phyloP scores from a whole-genome alignment of 306 rosid species.

The Trifolium subterraneum region DNA sequence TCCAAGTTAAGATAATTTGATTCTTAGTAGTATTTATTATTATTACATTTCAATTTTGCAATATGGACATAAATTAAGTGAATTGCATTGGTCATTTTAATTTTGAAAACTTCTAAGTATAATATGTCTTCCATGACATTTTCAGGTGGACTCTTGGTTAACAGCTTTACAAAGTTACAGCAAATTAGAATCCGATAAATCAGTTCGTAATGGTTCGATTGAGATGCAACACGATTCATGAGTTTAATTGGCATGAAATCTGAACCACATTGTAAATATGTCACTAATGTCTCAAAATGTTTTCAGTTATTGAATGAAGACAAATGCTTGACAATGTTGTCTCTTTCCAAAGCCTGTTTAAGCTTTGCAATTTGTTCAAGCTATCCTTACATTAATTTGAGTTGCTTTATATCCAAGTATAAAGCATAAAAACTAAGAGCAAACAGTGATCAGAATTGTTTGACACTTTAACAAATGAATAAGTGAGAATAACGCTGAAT shows the following conservation, averaged over 20 bases:
- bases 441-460: no score
- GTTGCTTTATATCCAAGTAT: not conserved
- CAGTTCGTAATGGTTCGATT: slow-evolving; percentile 44
- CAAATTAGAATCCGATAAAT: slow-evolving; percentile 56
- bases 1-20: slow-evolving; percentile 33
- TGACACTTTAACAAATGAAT: no score
- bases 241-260: slow-evolving; percentile 45
- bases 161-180: slow-evolving; percentile 63
- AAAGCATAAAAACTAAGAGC: slow-evolving; percentile 20
- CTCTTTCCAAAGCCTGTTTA: slow-evolving; percentile 3
- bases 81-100: slow-evolving; percentile 16
- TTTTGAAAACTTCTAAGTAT: slow-evolving; percentile 13
- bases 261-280: slow-evolving; percentile 39
- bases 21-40: not conserved
- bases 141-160: slow-evolving; percentile 86
- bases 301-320: slow-evolving; percentile 30
- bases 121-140: slow-evolving; percentile 29
- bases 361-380: slow-evolving; percentile 20
- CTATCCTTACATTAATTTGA: slow-evolving; percentile 20
- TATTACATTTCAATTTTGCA: slow-evolving; percentile 18
- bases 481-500: no score
- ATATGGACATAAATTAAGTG: slow-evolving; percentile 10
- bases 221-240: slow-evolving; percentile 37
- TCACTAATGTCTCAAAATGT: slow-evolving; percentile 14
- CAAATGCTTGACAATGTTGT: slow-evolving; percentile 21